Percentiles rank a stretch among this genome's conserved stretches.
These are phyloP conservation scores for Dictyostelium firmibasis DNA, from an alignment of 78 protist genomes.

Conservation along the genomic window DNA sequence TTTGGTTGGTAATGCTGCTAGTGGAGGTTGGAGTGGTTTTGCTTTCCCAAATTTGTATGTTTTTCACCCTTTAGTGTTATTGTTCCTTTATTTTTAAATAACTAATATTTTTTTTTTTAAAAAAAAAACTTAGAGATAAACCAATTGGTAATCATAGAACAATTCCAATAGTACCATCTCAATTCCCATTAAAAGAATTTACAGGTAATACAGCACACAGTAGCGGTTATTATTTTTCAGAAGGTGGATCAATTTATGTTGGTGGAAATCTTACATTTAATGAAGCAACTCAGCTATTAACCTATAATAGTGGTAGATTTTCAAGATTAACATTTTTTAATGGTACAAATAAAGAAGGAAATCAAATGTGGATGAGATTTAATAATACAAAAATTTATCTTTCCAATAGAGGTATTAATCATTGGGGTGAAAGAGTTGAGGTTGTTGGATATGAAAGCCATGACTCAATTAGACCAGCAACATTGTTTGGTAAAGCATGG, in stretches of 20 bases:
- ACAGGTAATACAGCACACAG: constrained; percentile 85
- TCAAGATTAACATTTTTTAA: constrained; percentile 17
- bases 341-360: neutral
- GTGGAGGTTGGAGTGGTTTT: constrained; percentile 80
- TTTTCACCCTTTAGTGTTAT: neutral
- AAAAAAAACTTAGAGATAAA: neutral
- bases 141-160: constrained; percentile 63
- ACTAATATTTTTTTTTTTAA: neutral
- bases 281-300: neutral
- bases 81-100: neutral
- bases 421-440: constrained; percentile 66
- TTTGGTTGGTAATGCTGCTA: constrained; percentile 79
- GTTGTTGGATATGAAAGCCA: constrained; percentile 12
- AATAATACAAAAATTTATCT: constrained; percentile 26
- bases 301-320: constrained; percentile 35
- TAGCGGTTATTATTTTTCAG: constrained; percentile 62
- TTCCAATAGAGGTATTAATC: constrained; percentile 15
- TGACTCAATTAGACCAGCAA: constrained; percentile 23
- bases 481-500: constrained; percentile 67
- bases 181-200: constrained; percentile 59
- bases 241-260: constrained; percentile 80
- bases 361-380: constrained; percentile 50
- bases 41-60: constrained; percentile 79
- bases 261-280: constrained; percentile 23
- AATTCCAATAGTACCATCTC: constrained; percentile 17